Evolutionary conservation across 1,139 yeast species (phyloP).

Genomic region (Saccharomyces hybrid): DNA sequence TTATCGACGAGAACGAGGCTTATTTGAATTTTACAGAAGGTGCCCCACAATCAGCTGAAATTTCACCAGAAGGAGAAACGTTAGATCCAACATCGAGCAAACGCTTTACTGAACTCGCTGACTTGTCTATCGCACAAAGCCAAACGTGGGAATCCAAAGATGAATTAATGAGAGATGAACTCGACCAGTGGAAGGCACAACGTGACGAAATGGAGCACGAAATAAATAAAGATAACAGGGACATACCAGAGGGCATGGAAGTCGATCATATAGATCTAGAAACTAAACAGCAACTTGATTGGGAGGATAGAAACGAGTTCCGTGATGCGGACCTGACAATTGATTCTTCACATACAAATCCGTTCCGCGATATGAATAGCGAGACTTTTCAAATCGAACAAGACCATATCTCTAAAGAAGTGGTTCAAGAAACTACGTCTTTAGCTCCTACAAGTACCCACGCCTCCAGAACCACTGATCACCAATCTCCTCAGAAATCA

Average conservation of each 20-base stretch:
- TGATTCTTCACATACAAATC: slow-evolving; percentile 18
- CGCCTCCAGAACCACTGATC: not conserved
- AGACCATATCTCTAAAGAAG: slow-evolving; percentile 6
- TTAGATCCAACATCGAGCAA: slow-evolving; percentile 12
- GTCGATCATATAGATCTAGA: slow-evolving; percentile 6
- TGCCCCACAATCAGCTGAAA: slow-evolving; percentile 6
- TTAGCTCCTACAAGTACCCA: slow-evolving; percentile 4
- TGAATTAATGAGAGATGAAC: slow-evolving; percentile 8
- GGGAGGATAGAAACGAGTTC: not conserved
- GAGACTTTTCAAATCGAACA: slow-evolving; percentile 18
- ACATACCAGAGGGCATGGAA: slow-evolving; percentile 3
- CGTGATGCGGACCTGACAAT: slow-evolving; percentile 3
- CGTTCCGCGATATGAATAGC: slow-evolving; percentile 25
- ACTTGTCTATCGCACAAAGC: slow-evolving; percentile 16
- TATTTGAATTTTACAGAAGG: slow-evolving; percentile 24
- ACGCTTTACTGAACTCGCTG: slow-evolving; percentile 8
- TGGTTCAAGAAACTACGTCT: slow-evolving; percentile 1
- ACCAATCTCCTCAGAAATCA: slow-evolving; percentile 3
- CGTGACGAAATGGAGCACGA: slow-evolving; percentile 21
- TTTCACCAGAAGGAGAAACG: slow-evolving; percentile 6
- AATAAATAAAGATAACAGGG: slow-evolving; percentile 8
- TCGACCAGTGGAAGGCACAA: slow-evolving; percentile 6
- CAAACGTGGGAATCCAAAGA: slow-evolving; percentile 5
- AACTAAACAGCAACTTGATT: slow-evolving; percentile 1
- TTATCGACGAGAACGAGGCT: slow-evolving; percentile 22